A percentile compares a stretch with the other conserved stretches of the same genome.
These are phyloP conservation scores for Tylopilus sp. DNA, from an alignment of 768 basidiomycete genomes.

Conservation along the genomic window DNA sequence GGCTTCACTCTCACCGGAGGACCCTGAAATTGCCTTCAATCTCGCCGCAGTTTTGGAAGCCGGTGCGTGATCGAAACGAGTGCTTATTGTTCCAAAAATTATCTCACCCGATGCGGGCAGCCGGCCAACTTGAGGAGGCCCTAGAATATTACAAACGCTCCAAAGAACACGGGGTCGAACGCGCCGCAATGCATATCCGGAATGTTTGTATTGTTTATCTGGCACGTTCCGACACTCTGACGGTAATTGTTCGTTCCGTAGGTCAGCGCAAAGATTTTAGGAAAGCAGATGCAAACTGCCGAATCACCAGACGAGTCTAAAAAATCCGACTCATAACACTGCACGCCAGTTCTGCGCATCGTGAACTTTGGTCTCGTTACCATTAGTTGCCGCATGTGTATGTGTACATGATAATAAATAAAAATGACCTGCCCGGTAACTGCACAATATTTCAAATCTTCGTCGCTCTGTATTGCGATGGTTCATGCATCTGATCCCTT, in stretches of 20 bases:
- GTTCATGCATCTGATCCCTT: conserved; percentile 23
- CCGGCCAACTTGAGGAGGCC: conserved; percentile 76
- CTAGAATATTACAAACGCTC: conserved; percentile 79
- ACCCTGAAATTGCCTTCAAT: conserved; percentile 91
- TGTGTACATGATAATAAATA: conserved; percentile 12
- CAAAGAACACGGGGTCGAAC: conserved; percentile 73
- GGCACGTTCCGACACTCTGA: conserved; percentile 15
- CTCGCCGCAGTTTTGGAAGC: conserved; percentile 89
- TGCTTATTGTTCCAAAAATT: conserved; percentile 37
- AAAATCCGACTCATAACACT: conserved; percentile 28
- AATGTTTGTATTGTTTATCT: conserved; percentile 50
- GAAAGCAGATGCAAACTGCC: conserved; percentile 47
- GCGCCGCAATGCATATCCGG: conserved; percentile 77
- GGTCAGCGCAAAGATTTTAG: conserved; percentile 81
- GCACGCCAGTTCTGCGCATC: not conserved
- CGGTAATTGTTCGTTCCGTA: conserved; percentile 30
- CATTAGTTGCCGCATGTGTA: conserved; percentile 7
- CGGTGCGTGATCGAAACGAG: conserved; percentile 46
- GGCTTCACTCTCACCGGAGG: conserved; percentile 77
- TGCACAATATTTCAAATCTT: conserved; percentile 5
- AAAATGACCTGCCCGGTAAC: conserved; percentile 7
- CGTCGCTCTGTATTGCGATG: conserved; percentile 9
- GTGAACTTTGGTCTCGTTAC: conserved; percentile 4
- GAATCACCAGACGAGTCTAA: conserved; percentile 30
- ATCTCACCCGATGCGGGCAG: conserved; percentile 39